Conservation (phyloP, 2,329 filamentous ascomycete species). For the Phaeomoniella chlamydospora region DNA sequence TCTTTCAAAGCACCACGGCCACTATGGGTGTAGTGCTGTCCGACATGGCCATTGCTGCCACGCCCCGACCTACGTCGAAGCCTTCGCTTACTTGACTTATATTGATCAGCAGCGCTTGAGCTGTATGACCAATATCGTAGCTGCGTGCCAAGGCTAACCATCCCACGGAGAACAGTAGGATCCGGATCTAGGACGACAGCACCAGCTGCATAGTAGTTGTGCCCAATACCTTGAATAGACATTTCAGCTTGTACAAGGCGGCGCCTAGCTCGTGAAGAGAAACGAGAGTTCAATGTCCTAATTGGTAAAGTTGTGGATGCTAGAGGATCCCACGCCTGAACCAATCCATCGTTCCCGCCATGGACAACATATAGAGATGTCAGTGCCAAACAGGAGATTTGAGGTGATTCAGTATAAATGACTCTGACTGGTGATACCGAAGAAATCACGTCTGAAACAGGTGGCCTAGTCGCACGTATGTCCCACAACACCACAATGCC, state of each 20-base stretch:
- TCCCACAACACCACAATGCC: conserved; percentile 80
- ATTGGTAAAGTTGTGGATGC: conserved; percentile 66
- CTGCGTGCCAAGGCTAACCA: conserved; percentile 75
- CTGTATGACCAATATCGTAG: conserved; percentile 91
- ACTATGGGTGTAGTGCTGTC: conserved; percentile 44
- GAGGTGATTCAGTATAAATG: conserved; percentile 81
- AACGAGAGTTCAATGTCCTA: conserved; percentile 73
- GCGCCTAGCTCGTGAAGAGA: conserved; percentile 68
- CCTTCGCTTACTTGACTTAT: conserved; percentile 63
- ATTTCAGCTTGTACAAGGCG: conserved; percentile 53
- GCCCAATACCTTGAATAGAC: conserved; percentile 52
- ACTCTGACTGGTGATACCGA: conserved; percentile 57
- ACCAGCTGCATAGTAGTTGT: conserved; percentile 67
- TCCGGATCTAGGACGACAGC: conserved; percentile 81
- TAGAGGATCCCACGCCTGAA: conserved; percentile 94
- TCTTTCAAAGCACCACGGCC: conserved; percentile 58
- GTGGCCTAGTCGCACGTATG: conserved; percentile 50
- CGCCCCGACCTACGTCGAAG: conserved; percentile 48
- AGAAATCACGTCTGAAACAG: conserved; percentile 39
- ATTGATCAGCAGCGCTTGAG: conserved; percentile 59
- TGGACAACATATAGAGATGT: conserved; percentile 81
- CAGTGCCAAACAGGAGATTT: conserved; percentile 68
- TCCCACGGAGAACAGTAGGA: conserved; percentile 67
- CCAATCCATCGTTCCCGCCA: conserved; percentile 85
- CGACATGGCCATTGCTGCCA: conserved; percentile 40